These are phyloP conservation scores for Lentinula boryana DNA, from an alignment of 768 basidiomycete genomes.

Conservation along the genomic window DNA sequence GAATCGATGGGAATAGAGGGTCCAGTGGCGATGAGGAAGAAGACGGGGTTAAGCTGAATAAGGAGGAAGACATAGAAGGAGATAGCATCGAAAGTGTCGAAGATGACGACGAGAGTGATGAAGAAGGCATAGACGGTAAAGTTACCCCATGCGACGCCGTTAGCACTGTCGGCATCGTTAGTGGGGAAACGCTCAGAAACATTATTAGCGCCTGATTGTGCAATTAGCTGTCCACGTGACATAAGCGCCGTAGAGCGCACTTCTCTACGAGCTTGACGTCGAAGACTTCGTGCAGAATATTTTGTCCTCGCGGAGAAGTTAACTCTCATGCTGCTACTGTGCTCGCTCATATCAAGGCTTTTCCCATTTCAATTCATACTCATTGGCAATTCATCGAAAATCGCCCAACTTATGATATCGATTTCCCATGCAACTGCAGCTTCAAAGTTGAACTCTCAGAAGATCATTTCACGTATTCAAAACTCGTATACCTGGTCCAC, in stretches of 20 bases:
- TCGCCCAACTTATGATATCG: background rate
- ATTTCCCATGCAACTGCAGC: background rate
- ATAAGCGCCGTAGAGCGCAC: background rate
- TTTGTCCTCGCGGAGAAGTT: too few relatives aligned
- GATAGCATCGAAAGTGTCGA: background rate
- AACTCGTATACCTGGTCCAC: too few relatives aligned
- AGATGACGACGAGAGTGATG: background rate
- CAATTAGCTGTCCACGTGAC: background rate
- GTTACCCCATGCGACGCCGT: slow-evolving; percentile 1
- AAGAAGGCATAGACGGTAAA: background rate
- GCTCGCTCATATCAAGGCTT: too few relatives aligned
- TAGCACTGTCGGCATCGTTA: slow-evolving; percentile 1
- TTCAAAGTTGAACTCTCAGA: background rate
- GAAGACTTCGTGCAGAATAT: too few relatives aligned
- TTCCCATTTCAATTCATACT: too few relatives aligned
- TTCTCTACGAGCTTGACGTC: too few relatives aligned
- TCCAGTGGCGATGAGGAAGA: background rate
- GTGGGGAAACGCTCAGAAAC: background rate
- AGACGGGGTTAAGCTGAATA: background rate
- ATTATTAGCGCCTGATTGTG: background rate
- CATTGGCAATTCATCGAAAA: background rate
- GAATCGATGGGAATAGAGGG: slow-evolving; percentile 42
- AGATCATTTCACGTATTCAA: too few relatives aligned
- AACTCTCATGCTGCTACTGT: too few relatives aligned
- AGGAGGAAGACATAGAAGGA: background rate